phyloP scores from a whole-genome alignment of 164 flowering plant species.

The Dillenia suffruticosa region DNA sequence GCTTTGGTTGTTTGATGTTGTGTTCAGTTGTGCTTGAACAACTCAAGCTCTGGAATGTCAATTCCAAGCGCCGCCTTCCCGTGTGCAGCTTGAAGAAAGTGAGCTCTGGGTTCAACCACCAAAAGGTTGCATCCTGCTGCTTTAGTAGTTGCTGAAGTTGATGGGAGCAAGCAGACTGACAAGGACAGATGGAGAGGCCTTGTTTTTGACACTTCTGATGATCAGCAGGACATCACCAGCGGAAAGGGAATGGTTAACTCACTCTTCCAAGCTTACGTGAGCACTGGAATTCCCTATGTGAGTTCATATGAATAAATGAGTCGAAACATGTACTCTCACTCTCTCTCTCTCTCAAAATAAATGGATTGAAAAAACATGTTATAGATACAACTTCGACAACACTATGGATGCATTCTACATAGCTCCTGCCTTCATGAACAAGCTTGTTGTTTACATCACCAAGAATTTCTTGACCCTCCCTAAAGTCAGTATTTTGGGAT shows the following conservation, averaged over 20 bases:
- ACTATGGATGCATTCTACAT: conserved; percentile 50
- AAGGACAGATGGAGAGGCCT: conserved; percentile 57
- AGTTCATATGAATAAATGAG: conserved; percentile 37
- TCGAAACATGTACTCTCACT: too few species aligned
- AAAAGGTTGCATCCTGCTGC: conserved; percentile 13
- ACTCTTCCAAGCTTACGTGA: conserved; percentile 56
- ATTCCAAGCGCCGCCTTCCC: conserved; percentile 44
- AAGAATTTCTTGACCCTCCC: conserved; percentile 58
- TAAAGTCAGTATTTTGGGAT: conserved; percentile 58
- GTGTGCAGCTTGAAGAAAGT: conserved; percentile 47
- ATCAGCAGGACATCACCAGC: conserved; percentile 60
- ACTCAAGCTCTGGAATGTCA: conserved; percentile 27
- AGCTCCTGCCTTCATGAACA: conserved; percentile 69
- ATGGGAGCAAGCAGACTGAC: conserved; percentile 32
- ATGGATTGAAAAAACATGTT: neutral
- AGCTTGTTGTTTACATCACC: conserved; percentile 54
- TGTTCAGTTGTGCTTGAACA: conserved; percentile 37
- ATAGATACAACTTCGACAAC: conserved; percentile 46
- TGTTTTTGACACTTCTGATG: conserved; percentile 44
- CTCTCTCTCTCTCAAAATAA: neutral
- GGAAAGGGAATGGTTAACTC: conserved; percentile 57
- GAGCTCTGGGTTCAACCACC: conserved; percentile 19
- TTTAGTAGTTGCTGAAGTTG: conserved; percentile 33
- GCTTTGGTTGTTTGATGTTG: neutral
- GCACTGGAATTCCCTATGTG: conserved; percentile 44